These are phyloP conservation scores for Pilasporangium apinafurcum DNA, from an alignment of 352 stramenopile genomes.

Conservation along the genomic window DNA sequence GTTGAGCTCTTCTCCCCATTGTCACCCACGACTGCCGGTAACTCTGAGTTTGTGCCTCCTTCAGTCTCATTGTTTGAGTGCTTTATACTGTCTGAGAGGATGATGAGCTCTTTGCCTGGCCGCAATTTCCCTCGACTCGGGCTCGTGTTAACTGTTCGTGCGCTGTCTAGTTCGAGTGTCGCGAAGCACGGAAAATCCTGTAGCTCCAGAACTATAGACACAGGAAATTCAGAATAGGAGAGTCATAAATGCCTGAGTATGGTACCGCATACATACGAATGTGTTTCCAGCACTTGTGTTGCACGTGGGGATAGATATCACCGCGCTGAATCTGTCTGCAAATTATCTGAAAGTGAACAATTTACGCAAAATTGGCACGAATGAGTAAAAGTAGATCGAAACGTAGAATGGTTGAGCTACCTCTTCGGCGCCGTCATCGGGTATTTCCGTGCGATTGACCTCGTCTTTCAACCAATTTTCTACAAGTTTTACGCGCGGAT, in stretches of 20 bases:
- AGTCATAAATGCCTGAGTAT: background rate
- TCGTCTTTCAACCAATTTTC: slow-evolving; percentile 72
- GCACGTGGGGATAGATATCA: slow-evolving; percentile 50
- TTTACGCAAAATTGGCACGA: background rate
- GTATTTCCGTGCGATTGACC: slow-evolving; percentile 41
- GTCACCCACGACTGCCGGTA: slow-evolving; percentile 13
- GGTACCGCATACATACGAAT: slow-evolving; percentile 29
- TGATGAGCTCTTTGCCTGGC: slow-evolving; percentile 72
- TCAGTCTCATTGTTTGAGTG: slow-evolving; percentile 14
- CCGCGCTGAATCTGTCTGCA: slow-evolving; percentile 59
- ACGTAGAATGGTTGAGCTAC: no score
- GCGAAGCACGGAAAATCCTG: slow-evolving; percentile 52
- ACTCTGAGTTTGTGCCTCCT: no score
- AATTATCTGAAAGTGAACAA: slow-evolving; percentile 37
- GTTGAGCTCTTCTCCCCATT: slow-evolving; percentile 1
- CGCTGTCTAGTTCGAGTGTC: slow-evolving; percentile 4
- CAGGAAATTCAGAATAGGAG: background rate
- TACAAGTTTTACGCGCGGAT: slow-evolving; percentile 52
- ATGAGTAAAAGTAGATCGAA: background rate
- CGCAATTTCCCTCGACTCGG: slow-evolving; percentile 69
- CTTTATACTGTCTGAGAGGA: slow-evolving; percentile 43
- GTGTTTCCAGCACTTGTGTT: slow-evolving; percentile 76
- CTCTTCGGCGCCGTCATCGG: slow-evolving; percentile 67
- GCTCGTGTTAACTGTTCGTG: slow-evolving; percentile 20
- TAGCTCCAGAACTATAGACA: slow-evolving; percentile 48